A percentile compares a stretch with the other conserved stretches of the same genome.
Conservation (phyloP, 176 grass and related monocot genomes). For the Phragmites australis region DNA sequence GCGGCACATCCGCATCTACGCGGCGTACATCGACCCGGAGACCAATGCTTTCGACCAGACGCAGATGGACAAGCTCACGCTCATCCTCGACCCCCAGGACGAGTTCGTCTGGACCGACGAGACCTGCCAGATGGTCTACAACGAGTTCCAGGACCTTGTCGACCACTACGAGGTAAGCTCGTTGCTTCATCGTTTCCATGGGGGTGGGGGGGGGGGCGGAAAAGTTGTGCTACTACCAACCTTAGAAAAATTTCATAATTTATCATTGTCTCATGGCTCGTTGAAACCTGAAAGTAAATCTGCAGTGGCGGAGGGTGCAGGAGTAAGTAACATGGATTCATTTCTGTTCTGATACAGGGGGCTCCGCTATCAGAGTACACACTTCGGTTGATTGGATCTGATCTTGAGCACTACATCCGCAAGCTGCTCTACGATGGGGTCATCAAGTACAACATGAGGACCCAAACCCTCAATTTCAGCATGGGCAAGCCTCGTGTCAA, state of each 20-base stretch:
- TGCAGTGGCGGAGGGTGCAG: no score
- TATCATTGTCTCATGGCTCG: no score
- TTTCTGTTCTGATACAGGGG: conserved; percentile 48
- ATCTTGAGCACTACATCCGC: conserved; percentile 88
- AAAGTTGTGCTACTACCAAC: no score
- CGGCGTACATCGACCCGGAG: conserved; percentile 91
- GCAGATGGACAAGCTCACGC: conserved; percentile 95
- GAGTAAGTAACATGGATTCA: no score
- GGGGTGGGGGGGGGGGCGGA: no score
- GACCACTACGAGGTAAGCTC: conserved; percentile 79
- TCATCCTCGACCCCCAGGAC: conserved; percentile 77
- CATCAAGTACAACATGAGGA: conserved; percentile 97
- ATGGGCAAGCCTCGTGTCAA: conserved; percentile 92
- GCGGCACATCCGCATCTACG: conserved; percentile 94
- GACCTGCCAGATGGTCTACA: conserved; percentile 79
- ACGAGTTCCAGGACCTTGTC: conserved; percentile 89
- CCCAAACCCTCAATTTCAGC: conserved; percentile 87
- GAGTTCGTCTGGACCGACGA: conserved; percentile 89
- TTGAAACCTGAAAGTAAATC: no score
- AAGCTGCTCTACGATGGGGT: conserved; percentile 83
- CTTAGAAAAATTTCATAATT: no score
- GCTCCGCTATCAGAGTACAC: conserved; percentile 85
- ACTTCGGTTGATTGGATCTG: conserved; percentile 77
- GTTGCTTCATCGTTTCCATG: no score
- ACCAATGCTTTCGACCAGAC: conserved; percentile 96